These are phyloP conservation scores for Edaphochlamys debaryana DNA, from an alignment of 139 green algal species.

Conservation along the genomic window DNA sequence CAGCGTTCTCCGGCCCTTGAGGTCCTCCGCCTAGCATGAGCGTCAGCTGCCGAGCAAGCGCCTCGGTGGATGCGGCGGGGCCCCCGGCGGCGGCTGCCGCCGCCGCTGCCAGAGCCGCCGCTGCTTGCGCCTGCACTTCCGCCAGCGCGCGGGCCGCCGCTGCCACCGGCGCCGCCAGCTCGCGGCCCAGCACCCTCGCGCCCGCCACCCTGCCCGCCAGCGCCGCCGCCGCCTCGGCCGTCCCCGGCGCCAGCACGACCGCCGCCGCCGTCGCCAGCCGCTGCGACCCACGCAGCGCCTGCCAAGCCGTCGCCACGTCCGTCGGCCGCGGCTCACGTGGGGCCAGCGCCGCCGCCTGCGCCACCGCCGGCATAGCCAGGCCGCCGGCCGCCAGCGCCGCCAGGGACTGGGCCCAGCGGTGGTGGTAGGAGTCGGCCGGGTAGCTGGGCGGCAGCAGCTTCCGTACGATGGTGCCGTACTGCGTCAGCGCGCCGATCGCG, in stretches of 20 bases:
- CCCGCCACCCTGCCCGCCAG: background rate
- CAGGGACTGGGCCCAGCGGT: slow-evolving; percentile 41
- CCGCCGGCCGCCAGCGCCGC: slow-evolving; percentile 31
- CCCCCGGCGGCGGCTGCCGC: background rate
- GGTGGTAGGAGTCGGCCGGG: slow-evolving; percentile 25
- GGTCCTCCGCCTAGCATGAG: background rate
- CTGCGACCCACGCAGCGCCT: slow-evolving; percentile 29
- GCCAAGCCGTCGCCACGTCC: slow-evolving; percentile 18
- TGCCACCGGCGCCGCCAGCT: slow-evolving; percentile 12
- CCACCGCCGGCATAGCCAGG: background rate
- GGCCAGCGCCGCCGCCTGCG: slow-evolving; percentile 12
- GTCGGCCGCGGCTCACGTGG: background rate
- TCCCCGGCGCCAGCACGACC: background rate
- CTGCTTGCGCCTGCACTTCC: background rate
- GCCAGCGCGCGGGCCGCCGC: background rate
- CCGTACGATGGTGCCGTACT: slow-evolving; percentile 34
- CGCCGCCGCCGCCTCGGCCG: background rate
- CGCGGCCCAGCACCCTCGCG: background rate
- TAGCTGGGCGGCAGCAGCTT: slow-evolving; percentile 45
- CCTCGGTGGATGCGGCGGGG: background rate
- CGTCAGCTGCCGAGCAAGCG: background rate
- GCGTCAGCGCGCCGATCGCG: background rate
- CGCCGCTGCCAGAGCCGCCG: background rate
- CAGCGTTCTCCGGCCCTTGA: background rate
- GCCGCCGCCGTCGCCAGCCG: slow-evolving; percentile 22